A percentile compares a stretch with the other conserved stretches of the same genome.
Conservation (phyloP, 2,329 filamentous ascomycete species). For the Verticillium longisporum region DNA sequence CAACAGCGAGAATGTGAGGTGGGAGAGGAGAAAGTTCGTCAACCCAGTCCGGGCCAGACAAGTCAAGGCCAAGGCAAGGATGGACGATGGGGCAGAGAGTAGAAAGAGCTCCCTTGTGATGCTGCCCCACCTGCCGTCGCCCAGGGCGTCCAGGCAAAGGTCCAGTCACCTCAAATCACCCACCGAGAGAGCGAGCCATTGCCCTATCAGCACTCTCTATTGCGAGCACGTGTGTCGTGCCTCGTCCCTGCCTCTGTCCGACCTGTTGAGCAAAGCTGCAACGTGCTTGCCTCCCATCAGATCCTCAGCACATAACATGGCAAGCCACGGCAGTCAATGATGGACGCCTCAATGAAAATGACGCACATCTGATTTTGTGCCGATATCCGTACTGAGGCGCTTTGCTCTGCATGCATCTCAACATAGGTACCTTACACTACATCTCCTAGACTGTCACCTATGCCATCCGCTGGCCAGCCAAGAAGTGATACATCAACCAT, state of each 20-base stretch:
- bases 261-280: not conserved
- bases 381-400: too few relatives aligned
- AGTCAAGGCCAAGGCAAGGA: not conserved
- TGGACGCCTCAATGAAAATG: too few relatives aligned
- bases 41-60: not conserved
- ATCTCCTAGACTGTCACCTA: not conserved
- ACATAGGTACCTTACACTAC: too few relatives aligned
- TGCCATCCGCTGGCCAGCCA: too few relatives aligned
- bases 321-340: too few relatives aligned
- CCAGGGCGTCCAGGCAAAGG: constrained; percentile 3
- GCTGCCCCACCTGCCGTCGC: constrained; percentile 2
- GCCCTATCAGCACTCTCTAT: constrained; percentile 11
- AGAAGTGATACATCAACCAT: too few relatives aligned
- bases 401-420: not conserved
- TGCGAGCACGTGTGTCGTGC: constrained; percentile 14
- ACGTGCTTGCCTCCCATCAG: too few relatives aligned
- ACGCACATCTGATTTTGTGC: too few relatives aligned
- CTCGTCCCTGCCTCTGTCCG: not conserved
- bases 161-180: not conserved
- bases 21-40: not conserved
- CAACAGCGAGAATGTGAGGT: not conserved
- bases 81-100: not conserved
- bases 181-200: constrained; percentile 2
- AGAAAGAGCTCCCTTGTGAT: not conserved
- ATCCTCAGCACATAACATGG: too few relatives aligned